Evolutionary conservation across 805 yeast species (phyloP).

Genomic region (Yarrowia hollandica): DNA sequence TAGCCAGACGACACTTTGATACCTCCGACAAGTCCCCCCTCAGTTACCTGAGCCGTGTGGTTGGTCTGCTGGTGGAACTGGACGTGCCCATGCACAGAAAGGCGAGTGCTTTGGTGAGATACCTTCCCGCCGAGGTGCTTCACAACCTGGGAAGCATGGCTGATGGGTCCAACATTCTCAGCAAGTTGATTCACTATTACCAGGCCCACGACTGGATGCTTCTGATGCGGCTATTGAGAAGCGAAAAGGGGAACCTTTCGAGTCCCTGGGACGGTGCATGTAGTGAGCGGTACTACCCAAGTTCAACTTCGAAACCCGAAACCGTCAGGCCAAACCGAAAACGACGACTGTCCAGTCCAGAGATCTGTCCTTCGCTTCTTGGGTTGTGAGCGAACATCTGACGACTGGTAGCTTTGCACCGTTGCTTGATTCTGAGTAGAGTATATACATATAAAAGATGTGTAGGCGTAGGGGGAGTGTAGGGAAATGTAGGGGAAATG

Average conservation of each 20-base stretch:
- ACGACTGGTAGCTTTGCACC: too few relatives aligned
- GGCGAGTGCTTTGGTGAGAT: slow-evolving; percentile 5
- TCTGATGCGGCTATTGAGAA: background rate
- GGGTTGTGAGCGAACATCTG: too few relatives aligned
- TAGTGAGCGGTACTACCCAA: too few relatives aligned
- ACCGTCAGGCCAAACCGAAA: too few relatives aligned
- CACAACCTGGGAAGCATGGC: background rate
- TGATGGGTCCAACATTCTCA: background rate
- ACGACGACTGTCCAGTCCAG: too few relatives aligned
- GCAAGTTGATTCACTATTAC: background rate
- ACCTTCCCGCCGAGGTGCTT: background rate
- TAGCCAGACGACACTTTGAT: background rate
- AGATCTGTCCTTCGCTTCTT: too few relatives aligned
- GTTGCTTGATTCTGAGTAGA: too few relatives aligned
- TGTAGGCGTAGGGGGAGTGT: too few relatives aligned
- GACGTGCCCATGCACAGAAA: background rate
- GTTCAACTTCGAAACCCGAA: too few relatives aligned
- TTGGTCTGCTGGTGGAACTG: background rate
- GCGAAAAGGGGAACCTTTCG: background rate
- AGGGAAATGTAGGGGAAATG: too few relatives aligned
- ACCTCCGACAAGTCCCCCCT: background rate
- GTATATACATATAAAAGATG: too few relatives aligned
- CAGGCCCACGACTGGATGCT: slow-evolving; percentile 5
- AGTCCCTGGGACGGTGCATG: too few relatives aligned
- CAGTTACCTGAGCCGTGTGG: background rate